These are phyloP conservation scores for Populus nigra DNA, from an alignment of 345 rosid genomes.

Conservation along the genomic window DNA sequence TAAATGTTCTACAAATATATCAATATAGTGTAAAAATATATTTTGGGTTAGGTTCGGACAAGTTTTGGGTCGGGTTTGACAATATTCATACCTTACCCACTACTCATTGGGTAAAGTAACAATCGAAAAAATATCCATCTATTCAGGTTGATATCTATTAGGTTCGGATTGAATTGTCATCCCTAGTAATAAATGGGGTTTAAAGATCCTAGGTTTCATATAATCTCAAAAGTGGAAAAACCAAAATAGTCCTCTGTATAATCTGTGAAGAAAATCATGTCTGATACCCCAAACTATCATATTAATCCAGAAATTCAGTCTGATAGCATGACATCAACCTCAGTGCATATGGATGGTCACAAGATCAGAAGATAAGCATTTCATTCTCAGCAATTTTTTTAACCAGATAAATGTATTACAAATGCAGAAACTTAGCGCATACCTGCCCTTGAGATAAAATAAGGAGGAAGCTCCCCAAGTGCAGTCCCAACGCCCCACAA, in stretches of 20 bases:
- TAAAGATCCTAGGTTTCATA: neutral
- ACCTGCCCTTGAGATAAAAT: constrained; percentile 99
- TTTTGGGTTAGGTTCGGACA: too few species aligned
- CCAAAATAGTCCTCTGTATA: neutral
- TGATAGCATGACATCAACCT: neutral
- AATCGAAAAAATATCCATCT: too few species aligned
- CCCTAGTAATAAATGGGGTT: neutral
- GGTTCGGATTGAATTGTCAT: too few species aligned
- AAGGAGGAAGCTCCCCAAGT: constrained; percentile 99
- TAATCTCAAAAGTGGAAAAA: neutral
- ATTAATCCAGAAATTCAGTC: neutral
- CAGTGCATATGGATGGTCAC: neutral
- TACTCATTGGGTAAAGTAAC: too few species aligned
- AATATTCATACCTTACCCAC: too few species aligned
- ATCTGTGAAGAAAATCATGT: neutral
- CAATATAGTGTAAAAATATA: too few species aligned
- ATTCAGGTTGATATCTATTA: too few species aligned
- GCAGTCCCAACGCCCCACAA: constrained; percentile 99
- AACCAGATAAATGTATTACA: neutral
- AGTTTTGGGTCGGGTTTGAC: too few species aligned
- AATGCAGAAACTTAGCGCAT: neutral
- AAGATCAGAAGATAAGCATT: neutral
- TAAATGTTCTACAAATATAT: too few species aligned
- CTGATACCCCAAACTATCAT: neutral
- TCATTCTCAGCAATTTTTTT: neutral